Percentiles rank a stretch among this genome's conserved stretches.
Evolutionary conservation across 768 basidiomycete genomes (phyloP).

Genomic region (Amanita pallidorosea): DNA sequence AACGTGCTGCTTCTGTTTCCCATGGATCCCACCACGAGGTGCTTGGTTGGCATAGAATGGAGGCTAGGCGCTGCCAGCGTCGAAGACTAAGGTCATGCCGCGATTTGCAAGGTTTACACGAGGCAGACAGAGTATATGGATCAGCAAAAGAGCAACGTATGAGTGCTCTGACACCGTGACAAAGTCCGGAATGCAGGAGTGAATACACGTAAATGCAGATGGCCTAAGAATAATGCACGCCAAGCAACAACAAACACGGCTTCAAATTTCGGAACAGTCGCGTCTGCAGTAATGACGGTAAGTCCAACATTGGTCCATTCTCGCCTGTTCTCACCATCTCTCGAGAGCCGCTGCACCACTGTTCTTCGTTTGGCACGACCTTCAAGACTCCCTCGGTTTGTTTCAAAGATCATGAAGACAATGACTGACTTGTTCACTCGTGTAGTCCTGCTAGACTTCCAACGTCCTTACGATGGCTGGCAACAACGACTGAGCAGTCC

Average conservation of each 20-base stretch:
- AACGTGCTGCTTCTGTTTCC: background rate
- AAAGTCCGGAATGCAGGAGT: background rate
- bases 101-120: background rate
- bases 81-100: background rate
- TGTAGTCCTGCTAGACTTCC: constrained; percentile 27
- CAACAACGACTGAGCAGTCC: constrained; percentile 39
- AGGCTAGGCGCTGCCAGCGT: no score
- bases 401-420: background rate
- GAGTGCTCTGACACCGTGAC: background rate
- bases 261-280: background rate
- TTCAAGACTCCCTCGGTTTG: constrained; percentile 24
- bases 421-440: constrained; percentile 5
- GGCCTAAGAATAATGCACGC: background rate
- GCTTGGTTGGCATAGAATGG: background rate
- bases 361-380: constrained; percentile 33
- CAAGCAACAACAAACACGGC: constrained; percentile 1
- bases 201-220: constrained; percentile 2
- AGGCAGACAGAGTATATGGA: background rate
- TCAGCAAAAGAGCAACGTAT: constrained; percentile 1
- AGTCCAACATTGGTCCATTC: background rate
- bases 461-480: constrained; percentile 41
- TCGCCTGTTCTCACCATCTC: background rate
- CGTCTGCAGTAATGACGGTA: constrained; percentile 2
- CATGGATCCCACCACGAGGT: background rate
- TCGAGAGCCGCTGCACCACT: constrained; percentile 33